Conservation (phyloP, 495 filamentous ascomycete species). For the Haplographium delicatum region DNA sequence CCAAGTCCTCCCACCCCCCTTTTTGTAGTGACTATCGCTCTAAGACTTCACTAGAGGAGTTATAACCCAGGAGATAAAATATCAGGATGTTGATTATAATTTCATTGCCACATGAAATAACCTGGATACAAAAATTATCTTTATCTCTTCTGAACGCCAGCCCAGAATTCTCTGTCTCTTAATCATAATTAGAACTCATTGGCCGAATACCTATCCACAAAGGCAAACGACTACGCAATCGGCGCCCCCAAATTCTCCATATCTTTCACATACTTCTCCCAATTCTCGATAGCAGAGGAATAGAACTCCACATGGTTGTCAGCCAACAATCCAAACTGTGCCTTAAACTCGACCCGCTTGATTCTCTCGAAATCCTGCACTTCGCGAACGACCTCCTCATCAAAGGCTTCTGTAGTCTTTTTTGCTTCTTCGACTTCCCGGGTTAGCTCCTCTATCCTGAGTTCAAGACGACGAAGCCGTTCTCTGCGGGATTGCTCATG, state of each 20-base stretch:
- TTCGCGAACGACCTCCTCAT: conserved; percentile 90
- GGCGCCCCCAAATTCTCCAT: conserved; percentile 66
- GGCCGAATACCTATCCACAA: background rate
- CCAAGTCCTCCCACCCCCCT: too few species aligned
- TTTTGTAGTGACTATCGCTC: too few species aligned
- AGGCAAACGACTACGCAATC: conserved; percentile 8
- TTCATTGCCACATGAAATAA: background rate
- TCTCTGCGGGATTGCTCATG: conserved; percentile 88
- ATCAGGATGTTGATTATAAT: conserved; percentile 2
- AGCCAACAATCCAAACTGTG: conserved; percentile 75
- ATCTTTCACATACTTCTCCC: conserved; percentile 83
- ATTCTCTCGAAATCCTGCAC: conserved; percentile 92
- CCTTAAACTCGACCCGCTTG: conserved; percentile 87
- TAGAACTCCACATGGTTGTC: conserved; percentile 88
- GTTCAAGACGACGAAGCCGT: conserved; percentile 79
- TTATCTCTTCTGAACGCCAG: background rate
- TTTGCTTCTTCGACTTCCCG: conserved; percentile 82
- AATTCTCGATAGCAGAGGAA: conserved; percentile 68
- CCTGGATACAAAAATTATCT: background rate
- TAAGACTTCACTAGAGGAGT: too few species aligned
- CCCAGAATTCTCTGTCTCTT: background rate
- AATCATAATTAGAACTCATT: background rate
- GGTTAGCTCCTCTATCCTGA: conserved; percentile 85
- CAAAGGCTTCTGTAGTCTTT: conserved; percentile 78
- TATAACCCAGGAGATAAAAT: background rate